phyloP scores from a whole-genome alignment of 148 eudicot species.

The Fagopyrum homotropicum region DNA sequence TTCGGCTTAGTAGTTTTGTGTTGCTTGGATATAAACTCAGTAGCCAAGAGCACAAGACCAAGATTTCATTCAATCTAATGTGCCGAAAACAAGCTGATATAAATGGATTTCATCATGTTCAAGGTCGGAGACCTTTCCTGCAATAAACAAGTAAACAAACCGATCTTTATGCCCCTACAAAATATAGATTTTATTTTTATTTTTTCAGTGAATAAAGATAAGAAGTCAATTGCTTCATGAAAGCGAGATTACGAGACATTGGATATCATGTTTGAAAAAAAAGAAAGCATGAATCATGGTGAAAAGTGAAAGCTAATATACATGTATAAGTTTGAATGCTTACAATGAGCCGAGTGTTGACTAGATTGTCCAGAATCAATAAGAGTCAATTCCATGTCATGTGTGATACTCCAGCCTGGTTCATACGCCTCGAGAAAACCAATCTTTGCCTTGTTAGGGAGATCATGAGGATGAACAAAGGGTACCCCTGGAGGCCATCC shows the following conservation, averaged over 20 bases:
- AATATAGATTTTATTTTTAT: not conserved
- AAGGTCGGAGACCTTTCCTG: not conserved
- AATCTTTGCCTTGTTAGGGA: conserved; percentile 95
- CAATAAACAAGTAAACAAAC: not conserved
- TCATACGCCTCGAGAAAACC: conserved; percentile 97
- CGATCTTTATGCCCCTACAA: not conserved
- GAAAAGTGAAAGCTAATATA: not conserved
- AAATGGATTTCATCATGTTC: not conserved
- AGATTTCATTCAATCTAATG: not conserved
- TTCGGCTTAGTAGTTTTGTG: not conserved
- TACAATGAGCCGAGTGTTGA: conserved; percentile 54
- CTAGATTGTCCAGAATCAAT: conserved; percentile 67
- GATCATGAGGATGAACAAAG: conserved; percentile 99
- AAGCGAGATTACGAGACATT: not conserved
- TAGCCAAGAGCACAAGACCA: not conserved
- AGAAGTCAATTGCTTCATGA: not conserved
- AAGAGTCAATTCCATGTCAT: conserved; percentile 78
- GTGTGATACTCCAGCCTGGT: conserved; percentile 96
- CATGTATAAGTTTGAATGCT: conserved; percentile 11
- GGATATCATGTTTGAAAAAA: not conserved
- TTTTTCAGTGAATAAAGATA: not conserved
- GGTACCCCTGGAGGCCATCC: conserved; percentile 99
- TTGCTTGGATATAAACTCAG: not conserved
- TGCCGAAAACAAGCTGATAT: not conserved
- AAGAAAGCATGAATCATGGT: not conserved